Evolutionary conservation across 257 asterid genomes (phyloP).

Genomic region (Thymus mandschuricus): DNA sequence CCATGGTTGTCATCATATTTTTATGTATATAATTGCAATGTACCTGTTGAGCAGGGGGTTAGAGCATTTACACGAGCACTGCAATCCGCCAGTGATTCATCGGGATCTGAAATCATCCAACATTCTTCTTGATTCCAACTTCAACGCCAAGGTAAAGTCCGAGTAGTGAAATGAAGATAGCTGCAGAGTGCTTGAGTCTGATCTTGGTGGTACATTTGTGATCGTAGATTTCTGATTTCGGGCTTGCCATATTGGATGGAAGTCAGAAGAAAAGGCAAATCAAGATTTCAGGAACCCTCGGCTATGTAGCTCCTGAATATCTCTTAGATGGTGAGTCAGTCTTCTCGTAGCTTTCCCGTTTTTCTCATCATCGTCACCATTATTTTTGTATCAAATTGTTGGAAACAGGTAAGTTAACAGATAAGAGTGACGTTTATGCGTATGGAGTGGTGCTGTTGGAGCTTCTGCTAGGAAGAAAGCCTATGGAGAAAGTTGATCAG

Average conservation of each 20-base stretch:
- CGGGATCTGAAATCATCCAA: slow-evolving; percentile 86
- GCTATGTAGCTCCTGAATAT: slow-evolving; percentile 85
- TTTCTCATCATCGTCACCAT: too few species aligned
- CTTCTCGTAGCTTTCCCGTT: too few species aligned
- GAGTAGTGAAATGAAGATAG: too few species aligned
- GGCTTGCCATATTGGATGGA: slow-evolving; percentile 67
- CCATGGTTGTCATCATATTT: neutral
- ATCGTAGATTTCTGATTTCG: slow-evolving; percentile 70
- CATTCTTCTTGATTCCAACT: slow-evolving; percentile 74
- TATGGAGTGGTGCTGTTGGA: slow-evolving; percentile 80
- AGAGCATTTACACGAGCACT: slow-evolving; percentile 70
- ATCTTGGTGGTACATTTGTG: too few species aligned
- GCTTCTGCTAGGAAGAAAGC: slow-evolving; percentile 72
- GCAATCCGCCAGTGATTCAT: slow-evolving; percentile 77
- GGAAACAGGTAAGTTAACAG: slow-evolving; percentile 60
- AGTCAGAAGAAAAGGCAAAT: slow-evolving; percentile 52
- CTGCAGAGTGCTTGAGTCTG: too few species aligned
- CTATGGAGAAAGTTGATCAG: slow-evolving; percentile 54
- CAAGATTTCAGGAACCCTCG: slow-evolving; percentile 79
- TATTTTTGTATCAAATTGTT: too few species aligned
- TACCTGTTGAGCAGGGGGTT: slow-evolving; percentile 61
- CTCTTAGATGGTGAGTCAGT: slow-evolving; percentile 61
- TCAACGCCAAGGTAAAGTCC: slow-evolving; percentile 69
- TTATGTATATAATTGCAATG: slow-evolving; percentile 13
- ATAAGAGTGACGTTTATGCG: slow-evolving; percentile 82